These are phyloP conservation scores for Rosa persica DNA, from an alignment of 306 rosid species.

Conservation along the genomic window DNA sequence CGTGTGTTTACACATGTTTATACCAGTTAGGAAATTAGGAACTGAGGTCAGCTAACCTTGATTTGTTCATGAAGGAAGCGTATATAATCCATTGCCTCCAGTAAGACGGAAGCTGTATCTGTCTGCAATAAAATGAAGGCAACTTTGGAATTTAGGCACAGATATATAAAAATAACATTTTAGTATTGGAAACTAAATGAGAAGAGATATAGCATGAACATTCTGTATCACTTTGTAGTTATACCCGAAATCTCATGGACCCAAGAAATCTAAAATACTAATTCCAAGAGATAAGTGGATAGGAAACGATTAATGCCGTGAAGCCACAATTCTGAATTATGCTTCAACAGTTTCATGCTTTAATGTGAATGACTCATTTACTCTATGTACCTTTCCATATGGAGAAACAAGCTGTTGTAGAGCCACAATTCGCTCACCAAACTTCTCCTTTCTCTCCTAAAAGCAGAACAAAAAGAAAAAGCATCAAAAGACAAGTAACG, in stretches of 20 bases:
- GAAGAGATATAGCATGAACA: background rate
- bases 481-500: constrained; percentile 21
- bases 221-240: background rate
- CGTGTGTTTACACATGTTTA: background rate
- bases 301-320: background rate
- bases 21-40: background rate
- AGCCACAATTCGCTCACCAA: constrained; percentile 77
- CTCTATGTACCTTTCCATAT: constrained; percentile 71
- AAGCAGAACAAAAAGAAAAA: constrained; percentile 14
- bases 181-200: background rate
- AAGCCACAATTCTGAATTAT: background rate
- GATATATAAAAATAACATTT: constrained; percentile 7
- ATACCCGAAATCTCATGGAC: background rate
- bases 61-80: constrained; percentile 94
- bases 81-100: constrained; percentile 92
- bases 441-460: constrained; percentile 92
- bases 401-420: constrained; percentile 99
- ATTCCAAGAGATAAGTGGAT: constrained; percentile 5
- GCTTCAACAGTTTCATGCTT: background rate
- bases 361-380: constrained; percentile 10
- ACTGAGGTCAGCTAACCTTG: constrained; percentile 48
- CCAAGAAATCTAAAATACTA: background rate
- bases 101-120: constrained; percentile 93
- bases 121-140: constrained; percentile 62
- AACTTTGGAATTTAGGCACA: constrained; percentile 15